These are phyloP conservation scores for Dalbergia cultrata DNA, from an alignment of 306 rosid species.

Conservation along the genomic window DNA sequence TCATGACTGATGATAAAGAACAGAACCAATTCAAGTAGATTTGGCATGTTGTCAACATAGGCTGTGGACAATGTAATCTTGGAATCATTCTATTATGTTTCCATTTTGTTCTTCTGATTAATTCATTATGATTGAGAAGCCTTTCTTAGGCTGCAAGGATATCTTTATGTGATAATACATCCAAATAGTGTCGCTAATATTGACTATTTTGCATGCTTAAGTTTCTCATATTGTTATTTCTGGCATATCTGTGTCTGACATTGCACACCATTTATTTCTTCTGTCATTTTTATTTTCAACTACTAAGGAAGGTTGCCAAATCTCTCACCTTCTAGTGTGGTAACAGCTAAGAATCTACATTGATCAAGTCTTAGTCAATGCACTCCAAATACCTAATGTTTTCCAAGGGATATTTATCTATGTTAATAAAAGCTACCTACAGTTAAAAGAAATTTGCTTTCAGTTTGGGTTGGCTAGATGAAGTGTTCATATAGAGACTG, in stretches of 20 bases:
- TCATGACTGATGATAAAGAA: neutral
- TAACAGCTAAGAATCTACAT: neutral
- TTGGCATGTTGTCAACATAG: slow-evolving; percentile 16
- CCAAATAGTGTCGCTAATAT: neutral
- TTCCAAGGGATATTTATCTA: slow-evolving; percentile 11
- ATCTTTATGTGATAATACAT: slow-evolving; percentile 2
- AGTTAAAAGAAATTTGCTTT: slow-evolving; percentile 47
- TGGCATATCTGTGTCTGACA: slow-evolving; percentile 20
- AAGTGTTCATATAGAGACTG: slow-evolving; percentile 50
- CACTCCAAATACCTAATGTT: slow-evolving; percentile 23
- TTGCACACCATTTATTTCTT: slow-evolving; percentile 6
- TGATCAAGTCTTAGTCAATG: slow-evolving; percentile 4
- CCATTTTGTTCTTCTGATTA: slow-evolving; percentile 3
- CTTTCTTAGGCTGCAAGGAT: neutral
- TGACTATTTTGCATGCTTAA: slow-evolving; percentile 15
- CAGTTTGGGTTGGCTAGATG: slow-evolving; percentile 45
- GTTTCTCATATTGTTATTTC: neutral
- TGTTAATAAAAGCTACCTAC: neutral
- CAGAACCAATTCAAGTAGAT: slow-evolving; percentile 3
- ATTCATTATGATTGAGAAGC: slow-evolving; percentile 7
- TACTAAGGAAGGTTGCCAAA: neutral
- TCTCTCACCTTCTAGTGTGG: neutral
- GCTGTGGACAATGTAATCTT: neutral
- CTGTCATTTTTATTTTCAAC: slow-evolving; percentile 15
- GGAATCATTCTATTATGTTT: neutral